Evolutionary conservation across 2,329 filamentous ascomycete genomes (phyloP).

Genomic region (Botrytis tulipae): DNA sequence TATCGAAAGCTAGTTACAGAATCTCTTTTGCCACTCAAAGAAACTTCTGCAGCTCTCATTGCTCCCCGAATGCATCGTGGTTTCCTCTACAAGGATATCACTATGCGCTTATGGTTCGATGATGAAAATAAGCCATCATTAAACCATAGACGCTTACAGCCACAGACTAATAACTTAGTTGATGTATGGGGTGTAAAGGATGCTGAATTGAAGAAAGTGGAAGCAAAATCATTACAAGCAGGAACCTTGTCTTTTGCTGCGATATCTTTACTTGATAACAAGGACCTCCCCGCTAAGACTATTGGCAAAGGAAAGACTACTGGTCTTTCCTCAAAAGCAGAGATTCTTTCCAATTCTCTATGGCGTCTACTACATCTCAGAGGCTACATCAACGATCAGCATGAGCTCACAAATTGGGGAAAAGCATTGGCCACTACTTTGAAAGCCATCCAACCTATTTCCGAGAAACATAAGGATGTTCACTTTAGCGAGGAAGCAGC

Average conservation of each 20-base stretch:
- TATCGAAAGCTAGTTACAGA: constrained; percentile 78
- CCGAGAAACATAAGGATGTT: constrained; percentile 45
- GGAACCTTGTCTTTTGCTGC: constrained; percentile 60
- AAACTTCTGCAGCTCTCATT: constrained; percentile 74
- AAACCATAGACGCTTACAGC: constrained; percentile 54
- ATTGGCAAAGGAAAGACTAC: constrained; percentile 43
- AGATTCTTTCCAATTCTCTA: constrained; percentile 69
- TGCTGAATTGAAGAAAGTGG: constrained; percentile 46
- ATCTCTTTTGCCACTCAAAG: constrained; percentile 71
- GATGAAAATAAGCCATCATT: constrained; percentile 65
- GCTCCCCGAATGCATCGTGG: constrained; percentile 79
- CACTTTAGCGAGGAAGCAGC: constrained; percentile 69
- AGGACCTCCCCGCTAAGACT: constrained; percentile 68
- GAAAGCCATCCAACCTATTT: constrained; percentile 55
- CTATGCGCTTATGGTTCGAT: constrained; percentile 82
- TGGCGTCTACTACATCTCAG: constrained; percentile 90
- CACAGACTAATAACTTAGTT: constrained; percentile 49
- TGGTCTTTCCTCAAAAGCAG: constrained; percentile 59
- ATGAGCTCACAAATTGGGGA: constrained; percentile 82
- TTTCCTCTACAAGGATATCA: constrained; percentile 76
- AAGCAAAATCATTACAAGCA: constrained; percentile 41
- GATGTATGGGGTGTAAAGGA: constrained; percentile 74
- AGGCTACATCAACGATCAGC: constrained; percentile 76
- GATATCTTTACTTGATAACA: constrained; percentile 60
- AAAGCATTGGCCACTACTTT: constrained; percentile 72